Percentiles rank a stretch among this genome's conserved stretches.
phyloP scores from a whole-genome alignment of 768 basidiomycete species.

The Lactarius evosmus region DNA sequence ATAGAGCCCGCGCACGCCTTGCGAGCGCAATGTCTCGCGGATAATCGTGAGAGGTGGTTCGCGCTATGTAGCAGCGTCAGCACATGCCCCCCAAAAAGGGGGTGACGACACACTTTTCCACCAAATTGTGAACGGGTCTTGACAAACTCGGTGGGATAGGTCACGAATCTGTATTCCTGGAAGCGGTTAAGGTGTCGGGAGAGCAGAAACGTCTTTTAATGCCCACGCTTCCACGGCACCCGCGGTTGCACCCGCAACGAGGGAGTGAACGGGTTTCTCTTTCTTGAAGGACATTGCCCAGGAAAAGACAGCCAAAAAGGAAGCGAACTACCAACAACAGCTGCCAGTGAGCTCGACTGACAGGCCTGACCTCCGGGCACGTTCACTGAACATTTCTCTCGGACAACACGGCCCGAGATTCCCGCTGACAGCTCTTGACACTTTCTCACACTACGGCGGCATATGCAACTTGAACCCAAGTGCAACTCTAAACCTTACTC shows the following conservation, averaged over 20 bases:
- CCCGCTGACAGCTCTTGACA: background rate
- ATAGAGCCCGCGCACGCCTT: constrained; percentile 86
- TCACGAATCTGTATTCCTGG: constrained; percentile 61
- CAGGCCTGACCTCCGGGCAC: no score
- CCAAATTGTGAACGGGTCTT: constrained; percentile 94
- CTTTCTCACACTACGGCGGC: background rate
- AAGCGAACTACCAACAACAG: background rate
- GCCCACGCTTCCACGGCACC: constrained; percentile 90
- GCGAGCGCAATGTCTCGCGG: constrained; percentile 63
- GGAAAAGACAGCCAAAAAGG: no score
- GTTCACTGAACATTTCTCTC: background rate
- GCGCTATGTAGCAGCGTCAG: constrained; percentile 38
- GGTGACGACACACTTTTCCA: constrained; percentile 51
- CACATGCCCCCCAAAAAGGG: background rate
- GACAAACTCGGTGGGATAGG: constrained; percentile 88
- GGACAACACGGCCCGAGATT: background rate
- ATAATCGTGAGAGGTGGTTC: constrained; percentile 75
- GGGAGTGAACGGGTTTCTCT: constrained; percentile 81
- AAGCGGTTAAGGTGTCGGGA: constrained; percentile 35
- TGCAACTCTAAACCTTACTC: background rate
- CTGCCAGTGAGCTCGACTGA: background rate
- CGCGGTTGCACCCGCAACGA: constrained; percentile 88
- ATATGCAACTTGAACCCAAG: no score
- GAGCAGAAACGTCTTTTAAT: background rate
- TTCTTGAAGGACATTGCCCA: constrained; percentile 49